Evolutionary conservation across 257 asterid genomes (phyloP).

Genomic region (Gentiana macrophylla): DNA sequence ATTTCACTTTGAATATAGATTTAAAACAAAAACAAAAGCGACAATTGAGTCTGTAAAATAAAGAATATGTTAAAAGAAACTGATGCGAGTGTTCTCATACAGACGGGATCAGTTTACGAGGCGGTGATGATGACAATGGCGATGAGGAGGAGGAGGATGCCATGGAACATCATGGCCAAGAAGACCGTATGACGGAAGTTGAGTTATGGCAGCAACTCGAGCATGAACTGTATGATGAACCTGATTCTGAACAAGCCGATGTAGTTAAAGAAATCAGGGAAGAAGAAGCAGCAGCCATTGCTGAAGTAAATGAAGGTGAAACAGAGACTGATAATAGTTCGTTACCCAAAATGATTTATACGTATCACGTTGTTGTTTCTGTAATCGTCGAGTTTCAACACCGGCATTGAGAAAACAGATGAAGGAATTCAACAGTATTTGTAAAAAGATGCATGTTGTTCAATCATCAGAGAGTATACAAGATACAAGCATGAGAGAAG

Average conservation of each 20-base stretch:
- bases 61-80: too few relatives aligned
- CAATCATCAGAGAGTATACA: too few relatives aligned
- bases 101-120: constrained; percentile 19
- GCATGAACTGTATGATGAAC: constrained; percentile 62
- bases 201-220: constrained; percentile 95
- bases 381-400: too few relatives aligned
- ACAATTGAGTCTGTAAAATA: too few relatives aligned
- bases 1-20: too few relatives aligned
- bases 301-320: constrained; percentile 44
- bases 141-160: constrained; percentile 30
- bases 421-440: too few relatives aligned
- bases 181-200: constrained; percentile 79
- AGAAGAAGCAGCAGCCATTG: constrained; percentile 77
- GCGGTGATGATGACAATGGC: constrained; percentile 12
- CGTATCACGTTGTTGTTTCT: too few relatives aligned
- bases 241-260: constrained; percentile 34
- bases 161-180: constrained; percentile 29
- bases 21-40: too few relatives aligned
- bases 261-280: constrained; percentile 59
- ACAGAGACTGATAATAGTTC: constrained; percentile 17
- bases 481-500: too few relatives aligned
- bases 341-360: constrained; percentile 8
- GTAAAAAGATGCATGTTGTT: too few relatives aligned
- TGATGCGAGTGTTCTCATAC: background rate
- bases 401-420: too few relatives aligned